These are phyloP conservation scores for Citrus glauca DNA, from an alignment of 345 rosid species.

Conservation along the genomic window DNA sequence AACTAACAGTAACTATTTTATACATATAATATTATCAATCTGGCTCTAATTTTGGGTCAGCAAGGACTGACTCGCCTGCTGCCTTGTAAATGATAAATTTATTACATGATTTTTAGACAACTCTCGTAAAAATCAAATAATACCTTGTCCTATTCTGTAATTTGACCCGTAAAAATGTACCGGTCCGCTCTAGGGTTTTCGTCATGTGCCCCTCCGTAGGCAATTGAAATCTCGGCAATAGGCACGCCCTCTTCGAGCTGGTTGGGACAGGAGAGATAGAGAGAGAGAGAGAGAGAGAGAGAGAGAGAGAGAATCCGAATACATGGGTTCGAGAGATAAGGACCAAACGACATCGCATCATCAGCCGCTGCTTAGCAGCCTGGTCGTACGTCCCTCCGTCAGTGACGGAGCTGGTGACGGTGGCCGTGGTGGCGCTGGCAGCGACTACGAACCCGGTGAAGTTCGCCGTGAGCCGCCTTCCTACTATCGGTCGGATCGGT, in stretches of 20 bases:
- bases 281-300: constrained; percentile 4
- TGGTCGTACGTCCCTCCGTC: constrained; percentile 66
- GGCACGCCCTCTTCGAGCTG: background rate
- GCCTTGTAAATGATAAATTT: too few species aligned
- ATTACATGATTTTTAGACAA: background rate
- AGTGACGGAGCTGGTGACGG: constrained; percentile 44
- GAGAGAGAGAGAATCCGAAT: background rate
- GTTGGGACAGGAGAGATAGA: background rate
- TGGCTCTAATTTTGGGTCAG: too few species aligned
- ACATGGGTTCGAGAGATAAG: constrained; percentile 75
- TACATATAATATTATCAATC: too few species aligned
- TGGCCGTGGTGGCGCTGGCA: constrained; percentile 35
- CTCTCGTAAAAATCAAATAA: background rate
- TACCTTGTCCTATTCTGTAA: background rate
- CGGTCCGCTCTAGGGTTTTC: background rate
- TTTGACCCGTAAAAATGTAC: background rate
- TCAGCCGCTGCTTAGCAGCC: constrained; percentile 77
- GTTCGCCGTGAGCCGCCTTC: constrained; percentile 57
- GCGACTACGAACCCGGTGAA: constrained; percentile 69
- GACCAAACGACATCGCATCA: constrained; percentile 58
- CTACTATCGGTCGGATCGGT: constrained; percentile 56
- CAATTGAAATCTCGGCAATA: background rate
- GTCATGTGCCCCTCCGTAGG: background rate
- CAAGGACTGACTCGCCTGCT: too few species aligned
- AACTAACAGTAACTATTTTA: too few species aligned